Percentiles rank a stretch among this genome's conserved stretches.
phyloP scores from a whole-genome alignment of 257 asterid species.

The Echium plantagineum region DNA sequence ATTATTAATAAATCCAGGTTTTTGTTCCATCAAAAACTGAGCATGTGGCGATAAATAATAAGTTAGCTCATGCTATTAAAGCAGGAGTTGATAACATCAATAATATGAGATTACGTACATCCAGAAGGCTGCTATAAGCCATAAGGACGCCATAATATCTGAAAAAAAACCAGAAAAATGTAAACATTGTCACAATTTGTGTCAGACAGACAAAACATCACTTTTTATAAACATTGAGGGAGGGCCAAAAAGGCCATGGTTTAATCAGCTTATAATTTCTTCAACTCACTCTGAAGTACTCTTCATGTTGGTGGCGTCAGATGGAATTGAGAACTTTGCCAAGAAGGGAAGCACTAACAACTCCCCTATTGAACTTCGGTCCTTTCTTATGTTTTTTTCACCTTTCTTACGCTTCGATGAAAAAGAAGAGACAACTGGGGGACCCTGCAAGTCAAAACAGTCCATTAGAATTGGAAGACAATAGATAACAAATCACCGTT shows the following conservation, averaged over 20 bases:
- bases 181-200: neutral
- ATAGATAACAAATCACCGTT: constrained; percentile 3
- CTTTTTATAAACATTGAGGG: no score
- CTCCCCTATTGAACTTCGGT: constrained; percentile 28
- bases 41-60: constrained; percentile 3
- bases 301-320: constrained; percentile 11
- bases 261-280: neutral
- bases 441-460: constrained; percentile 27
- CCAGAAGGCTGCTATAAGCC: constrained; percentile 34
- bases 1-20: constrained; percentile 22
- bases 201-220: neutral
- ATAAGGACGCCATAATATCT: constrained; percentile 34
- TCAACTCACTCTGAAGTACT: constrained; percentile 26
- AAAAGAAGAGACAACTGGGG: constrained; percentile 16
- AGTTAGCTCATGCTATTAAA: neutral
- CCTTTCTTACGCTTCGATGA: constrained; percentile 43
- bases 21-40: constrained; percentile 30
- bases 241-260: neutral
- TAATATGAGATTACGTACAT: constrained; percentile 22
- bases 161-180: constrained; percentile 6
- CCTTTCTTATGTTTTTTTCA: constrained; percentile 23
- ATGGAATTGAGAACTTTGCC: constrained; percentile 28
- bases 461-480: constrained; percentile 1
- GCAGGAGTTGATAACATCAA: neutral
- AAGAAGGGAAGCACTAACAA: constrained; percentile 33